Evolutionary conservation across 106 monocot species (phyloP).

Genomic region (Gastrodia elata): DNA sequence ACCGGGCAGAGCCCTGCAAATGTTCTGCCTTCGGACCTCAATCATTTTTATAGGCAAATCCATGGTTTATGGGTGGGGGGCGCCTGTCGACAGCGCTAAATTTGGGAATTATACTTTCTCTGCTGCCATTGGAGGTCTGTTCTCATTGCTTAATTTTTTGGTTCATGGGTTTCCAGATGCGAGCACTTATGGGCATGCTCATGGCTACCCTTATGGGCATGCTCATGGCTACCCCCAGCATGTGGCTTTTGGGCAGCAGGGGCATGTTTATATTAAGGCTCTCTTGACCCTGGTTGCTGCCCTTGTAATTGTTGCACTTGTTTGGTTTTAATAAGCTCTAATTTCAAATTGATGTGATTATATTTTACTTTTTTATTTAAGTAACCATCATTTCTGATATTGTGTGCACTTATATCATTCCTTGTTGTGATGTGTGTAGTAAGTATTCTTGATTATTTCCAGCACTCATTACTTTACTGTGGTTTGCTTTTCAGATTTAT

Average conservation of each 20-base stretch:
- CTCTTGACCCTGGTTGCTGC: conserved; percentile 37
- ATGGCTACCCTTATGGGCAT: conserved; percentile 38
- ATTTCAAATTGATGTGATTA: not conserved
- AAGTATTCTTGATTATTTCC: not conserved
- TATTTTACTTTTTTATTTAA: not conserved
- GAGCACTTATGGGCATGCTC: conserved; percentile 32
- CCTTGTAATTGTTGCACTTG: conserved; percentile 35
- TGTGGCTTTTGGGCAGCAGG: conserved; percentile 29
- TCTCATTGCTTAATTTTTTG: conserved; percentile 47
- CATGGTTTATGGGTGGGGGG: conserved; percentile 33
- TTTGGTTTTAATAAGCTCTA: conserved; percentile 24
- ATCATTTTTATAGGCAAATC: conserved; percentile 29
- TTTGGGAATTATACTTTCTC: conserved; percentile 58
- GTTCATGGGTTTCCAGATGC: conserved; percentile 57
- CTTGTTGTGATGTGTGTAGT: not conserved
- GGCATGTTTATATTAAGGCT: conserved; percentile 31
- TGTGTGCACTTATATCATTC: not conserved
- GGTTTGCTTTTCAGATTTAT: not conserved
- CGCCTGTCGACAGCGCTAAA: conserved; percentile 19
- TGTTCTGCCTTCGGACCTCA: conserved; percentile 26
- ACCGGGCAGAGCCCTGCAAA: conserved; percentile 52
- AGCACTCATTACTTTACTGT: too few relatives aligned
- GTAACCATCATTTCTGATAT: not conserved
- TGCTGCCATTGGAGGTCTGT: conserved; percentile 47
- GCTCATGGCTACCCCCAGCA: conserved; percentile 26